Evolutionary conservation across 208 protist species (phyloP), one percentile per base, ranked within the genome.

Genomic region (Crithidia brevicula): DNA sequence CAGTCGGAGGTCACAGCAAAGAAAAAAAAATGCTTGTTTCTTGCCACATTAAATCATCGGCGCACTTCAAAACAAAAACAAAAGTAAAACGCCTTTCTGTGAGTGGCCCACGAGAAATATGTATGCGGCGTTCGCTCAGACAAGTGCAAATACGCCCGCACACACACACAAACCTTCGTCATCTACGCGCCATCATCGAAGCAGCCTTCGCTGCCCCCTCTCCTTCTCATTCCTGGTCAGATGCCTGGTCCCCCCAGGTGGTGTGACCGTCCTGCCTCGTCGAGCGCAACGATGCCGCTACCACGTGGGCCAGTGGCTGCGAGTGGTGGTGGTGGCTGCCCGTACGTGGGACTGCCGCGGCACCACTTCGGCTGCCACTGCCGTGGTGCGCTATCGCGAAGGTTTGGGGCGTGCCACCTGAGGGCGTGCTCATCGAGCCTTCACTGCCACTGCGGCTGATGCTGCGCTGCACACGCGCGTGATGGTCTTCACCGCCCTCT

Each of bases 381-480:
- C 42, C 38, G 40, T 27, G 3, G 4, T 51, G 58, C 11, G 18
- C 43, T 2, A 36, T 56, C 4, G 43, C 27, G 13, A 45, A 25
- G 0, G 52, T 30, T 38, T 16, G 34, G 18, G 31, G 52, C 15
- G 45, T 50, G 11, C 6, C 30, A 15, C 1, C 10, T 13, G 63
- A 61, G 10, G 18, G 31, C 7, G 27, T 31, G n/a, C 56, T 72
- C 31, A 15, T 22, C 15, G 56, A 34, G 20, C 18, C 38, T 16
- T 62, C 52, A 20, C 65, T 46, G 2, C 20, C 65, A 22, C 65
- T 62, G 25, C 33, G 54, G 25, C 49, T 58, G 47, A n/a, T n/a
- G n/a, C n/a, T n/a, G n/a, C n/a, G n/a, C n/a, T n/a, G n/a, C n/a
- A n/a, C n/a, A n/a, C n/a, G n/a, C n/a, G n/a, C n/a, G n/a, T n/a